A percentile compares a stretch with the other conserved stretches of the same genome.
These are phyloP conservation scores for Grammothele lineata DNA, from an alignment of 768 basidiomycete genomes.

Conservation along the genomic window DNA sequence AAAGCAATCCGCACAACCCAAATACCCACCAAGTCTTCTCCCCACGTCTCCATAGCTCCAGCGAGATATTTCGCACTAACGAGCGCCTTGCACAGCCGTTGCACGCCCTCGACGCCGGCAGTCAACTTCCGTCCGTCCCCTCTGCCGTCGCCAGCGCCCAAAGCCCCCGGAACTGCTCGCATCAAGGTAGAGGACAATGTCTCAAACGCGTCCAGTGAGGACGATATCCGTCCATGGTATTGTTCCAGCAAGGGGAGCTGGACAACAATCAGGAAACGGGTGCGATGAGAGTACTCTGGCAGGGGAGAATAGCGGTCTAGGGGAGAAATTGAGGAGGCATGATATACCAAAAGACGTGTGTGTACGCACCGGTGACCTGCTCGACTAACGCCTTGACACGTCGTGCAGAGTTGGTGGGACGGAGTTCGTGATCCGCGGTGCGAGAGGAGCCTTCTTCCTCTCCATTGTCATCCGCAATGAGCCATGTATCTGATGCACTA, in stretches of 20 bases:
- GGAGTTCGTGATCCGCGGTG: slow-evolving; percentile 37
- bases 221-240: slow-evolving; percentile 73
- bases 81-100: slow-evolving; percentile 80
- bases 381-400: slow-evolving; percentile 82
- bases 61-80: slow-evolving; percentile 76
- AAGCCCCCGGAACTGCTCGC: slow-evolving; percentile 88
- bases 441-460: slow-evolving; percentile 38
- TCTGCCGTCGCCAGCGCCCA: slow-evolving; percentile 47
- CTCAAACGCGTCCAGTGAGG: slow-evolving; percentile 92
- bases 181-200: slow-evolving; percentile 83
- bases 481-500: slow-evolving; percentile 80
- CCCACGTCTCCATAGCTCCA: slow-evolving; percentile 72
- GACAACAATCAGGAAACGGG: slow-evolving; percentile 77
- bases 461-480: slow-evolving; percentile 62
- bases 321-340: not conserved
- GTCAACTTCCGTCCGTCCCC: slow-evolving; percentile 57
- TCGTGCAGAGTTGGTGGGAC: slow-evolving; percentile 80
- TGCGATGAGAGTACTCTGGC: slow-evolving; percentile 71
- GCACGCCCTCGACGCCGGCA: slow-evolving; percentile 77
- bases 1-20: not conserved
- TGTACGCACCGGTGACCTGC: slow-evolving; percentile 76
- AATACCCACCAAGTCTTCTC: slow-evolving; percentile 79
- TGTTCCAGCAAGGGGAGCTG: slow-evolving; percentile 81
- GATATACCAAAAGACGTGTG: not conserved
- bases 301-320: slow-evolving; percentile 89